phyloP scores from a whole-genome alignment of 1,284 basidiomycete species.

The Amylostereum areolatum region DNA sequence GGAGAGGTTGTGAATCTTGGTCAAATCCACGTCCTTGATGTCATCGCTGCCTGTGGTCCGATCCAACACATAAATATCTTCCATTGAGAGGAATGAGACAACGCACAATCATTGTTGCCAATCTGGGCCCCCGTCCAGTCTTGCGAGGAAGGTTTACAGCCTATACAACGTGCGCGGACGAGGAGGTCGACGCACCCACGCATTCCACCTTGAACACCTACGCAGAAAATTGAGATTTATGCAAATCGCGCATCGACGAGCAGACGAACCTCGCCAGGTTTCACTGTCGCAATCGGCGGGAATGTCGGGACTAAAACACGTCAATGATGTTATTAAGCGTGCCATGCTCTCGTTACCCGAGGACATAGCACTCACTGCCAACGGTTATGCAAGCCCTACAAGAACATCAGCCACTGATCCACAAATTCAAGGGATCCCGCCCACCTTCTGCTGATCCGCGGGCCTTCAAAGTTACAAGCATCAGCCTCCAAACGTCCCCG shows the following conservation, averaged over 20 bases:
- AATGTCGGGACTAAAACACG: constrained; percentile 58
- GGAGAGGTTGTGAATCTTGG: constrained; percentile 66
- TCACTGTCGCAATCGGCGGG: constrained; percentile 56
- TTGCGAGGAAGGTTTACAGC: constrained; percentile 15
- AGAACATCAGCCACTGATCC: not conserved
- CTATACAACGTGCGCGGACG: constrained; percentile 9
- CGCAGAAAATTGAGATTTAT: not conserved
- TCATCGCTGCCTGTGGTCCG: constrained; percentile 54
- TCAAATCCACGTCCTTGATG: constrained; percentile 58
- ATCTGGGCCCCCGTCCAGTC: constrained; percentile 78
- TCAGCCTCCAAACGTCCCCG: not conserved
- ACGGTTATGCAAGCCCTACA: constrained; percentile 61
- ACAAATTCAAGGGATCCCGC: not conserved
- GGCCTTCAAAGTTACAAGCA: constrained; percentile 29
- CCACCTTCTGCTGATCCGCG: constrained; percentile 58
- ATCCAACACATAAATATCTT: not conserved
- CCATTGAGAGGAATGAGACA: not conserved
- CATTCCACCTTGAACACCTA: constrained; percentile 71
- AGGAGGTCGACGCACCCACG: constrained; percentile 39
- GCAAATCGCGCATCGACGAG: not conserved
- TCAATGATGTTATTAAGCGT: no score
- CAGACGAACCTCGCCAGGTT: constrained; percentile 50
- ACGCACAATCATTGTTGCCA: constrained; percentile 65
- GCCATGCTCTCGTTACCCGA: no score
- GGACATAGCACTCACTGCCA: constrained; percentile 53